These are phyloP conservation scores for Friedmanniomyces simplex DNA, from an alignment of 495 filamentous ascomycete species.

Conservation along the genomic window DNA sequence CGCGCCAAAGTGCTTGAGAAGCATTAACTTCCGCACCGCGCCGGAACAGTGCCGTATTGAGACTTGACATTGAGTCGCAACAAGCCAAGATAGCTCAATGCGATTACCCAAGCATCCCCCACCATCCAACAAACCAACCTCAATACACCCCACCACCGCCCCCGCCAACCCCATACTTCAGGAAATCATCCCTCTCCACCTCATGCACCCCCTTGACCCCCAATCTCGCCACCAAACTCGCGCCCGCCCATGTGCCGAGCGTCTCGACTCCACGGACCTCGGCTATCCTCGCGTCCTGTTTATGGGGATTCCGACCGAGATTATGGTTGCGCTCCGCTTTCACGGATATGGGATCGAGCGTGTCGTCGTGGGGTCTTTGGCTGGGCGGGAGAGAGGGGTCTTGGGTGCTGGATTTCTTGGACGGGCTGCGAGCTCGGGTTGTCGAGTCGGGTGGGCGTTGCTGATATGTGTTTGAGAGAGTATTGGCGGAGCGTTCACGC, in stretches of 20 bases:
- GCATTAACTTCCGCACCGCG: too few species aligned
- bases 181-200: conserved; percentile 75
- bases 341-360: background rate
- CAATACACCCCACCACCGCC: conserved; percentile 5
- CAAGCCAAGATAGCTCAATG: too few species aligned
- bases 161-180: conserved; percentile 60
- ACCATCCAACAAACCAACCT: too few species aligned
- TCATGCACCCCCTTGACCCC: conserved; percentile 71
- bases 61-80: too few species aligned
- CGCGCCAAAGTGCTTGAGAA: too few species aligned
- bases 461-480: background rate
- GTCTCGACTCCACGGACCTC: conserved; percentile 66
- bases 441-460: background rate
- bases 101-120: too few species aligned
- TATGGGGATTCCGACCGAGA: background rate
- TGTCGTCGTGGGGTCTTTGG: background rate
- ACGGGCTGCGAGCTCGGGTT: background rate
- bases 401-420: background rate
- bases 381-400: background rate
- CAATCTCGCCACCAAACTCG: conserved; percentile 65
- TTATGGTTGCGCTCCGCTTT: conserved; percentile 17
- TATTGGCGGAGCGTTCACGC: conserved; percentile 8
- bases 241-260: conserved; percentile 81
- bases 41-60: too few species aligned
- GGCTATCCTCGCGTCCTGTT: conserved; percentile 7